Conservation (phyloP, 208 protist genomes). For the Trypanosoma conorhini region DNA sequence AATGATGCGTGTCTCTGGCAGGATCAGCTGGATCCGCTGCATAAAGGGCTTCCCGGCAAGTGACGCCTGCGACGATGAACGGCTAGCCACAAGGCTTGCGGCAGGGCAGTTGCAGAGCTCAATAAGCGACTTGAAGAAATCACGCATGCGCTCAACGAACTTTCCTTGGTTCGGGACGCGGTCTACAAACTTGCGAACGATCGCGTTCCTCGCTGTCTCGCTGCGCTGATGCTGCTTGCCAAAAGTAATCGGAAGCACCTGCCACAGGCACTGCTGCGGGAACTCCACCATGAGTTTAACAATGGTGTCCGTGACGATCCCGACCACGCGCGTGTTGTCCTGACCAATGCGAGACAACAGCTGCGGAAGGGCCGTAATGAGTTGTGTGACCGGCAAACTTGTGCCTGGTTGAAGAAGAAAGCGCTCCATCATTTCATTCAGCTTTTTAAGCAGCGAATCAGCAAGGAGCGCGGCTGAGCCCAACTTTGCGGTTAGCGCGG, state of each 20-base stretch:
- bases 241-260: constrained; percentile 76
- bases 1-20: constrained; percentile 53
- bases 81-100: constrained; percentile 33
- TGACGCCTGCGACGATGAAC: constrained; percentile 21
- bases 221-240: constrained; percentile 46
- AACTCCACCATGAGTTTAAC: constrained; percentile 64
- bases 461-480: constrained; percentile 25
- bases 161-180: constrained; percentile 28
- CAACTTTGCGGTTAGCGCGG: constrained; percentile 14
- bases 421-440: constrained; percentile 34
- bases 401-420: constrained; percentile 28
- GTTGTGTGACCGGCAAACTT: constrained; percentile 46
- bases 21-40: constrained; percentile 46
- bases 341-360: constrained; percentile 92
- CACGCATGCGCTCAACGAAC: constrained; percentile 45
- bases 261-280: constrained; percentile 90
- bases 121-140: constrained; percentile 73
- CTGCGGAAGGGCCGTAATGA: constrained; percentile 84
- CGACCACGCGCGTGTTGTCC: constrained; percentile 43
- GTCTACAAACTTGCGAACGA: constrained; percentile 52
- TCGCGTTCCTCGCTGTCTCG: constrained; percentile 44
- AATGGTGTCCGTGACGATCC: constrained; percentile 63
- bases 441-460: constrained; percentile 19
- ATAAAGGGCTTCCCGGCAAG: constrained; percentile 65
- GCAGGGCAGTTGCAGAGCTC: constrained; percentile 70